Evolutionary conservation across 768 basidiomycete species (phyloP), one percentile per base, ranked within the genome.

Genomic region (Boletus reticuloceps): DNA sequence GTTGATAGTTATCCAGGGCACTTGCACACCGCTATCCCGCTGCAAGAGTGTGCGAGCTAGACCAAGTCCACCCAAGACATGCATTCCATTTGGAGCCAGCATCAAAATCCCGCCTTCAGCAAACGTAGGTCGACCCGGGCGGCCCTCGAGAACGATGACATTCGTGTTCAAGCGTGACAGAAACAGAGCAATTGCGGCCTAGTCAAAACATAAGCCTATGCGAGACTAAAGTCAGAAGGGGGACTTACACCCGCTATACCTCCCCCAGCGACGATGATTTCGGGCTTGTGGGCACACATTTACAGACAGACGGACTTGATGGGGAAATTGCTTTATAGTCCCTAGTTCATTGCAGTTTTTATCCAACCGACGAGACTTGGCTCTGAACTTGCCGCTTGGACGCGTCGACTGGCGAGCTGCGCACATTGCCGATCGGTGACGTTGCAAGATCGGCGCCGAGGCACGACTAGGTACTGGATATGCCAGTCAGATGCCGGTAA

Each of bases 21-120:
- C 51, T 27, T 56, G 53, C 29, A 60, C 47, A 9, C 66, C 59
- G 6, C 59, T 66, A 11, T 61, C 51, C 36, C 58, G 61, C 48
- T 62, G 59, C 25, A 66, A 61, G 47, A 72, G 64, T 6, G 53
- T 55, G 22, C 17, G 55, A 12, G 62, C 66, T 14, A 72, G 52
- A 14, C 49, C 64, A 29, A 72, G 68, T 34, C 66, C 66, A 10
- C 60, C 53, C 50, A 70, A 45, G 44, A 67, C 64, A 22, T 66
- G 51, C 65, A 71, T 63, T 29, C 68, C 70, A 37, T 70, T 70
- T 4, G 66, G 61, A 25, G 54, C 66, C 37, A 72, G 46, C 68
- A 68, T 63, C 55, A 70, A 47, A 16, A 70, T 59, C 0, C 64
- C 68, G 20, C 66, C 64, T 54, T 66, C 64, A 14, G 58, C 37